Evolutionary conservation across 1,139 yeast species (phyloP).

Genomic region (Chernovozyma sophiae-reginae): DNA sequence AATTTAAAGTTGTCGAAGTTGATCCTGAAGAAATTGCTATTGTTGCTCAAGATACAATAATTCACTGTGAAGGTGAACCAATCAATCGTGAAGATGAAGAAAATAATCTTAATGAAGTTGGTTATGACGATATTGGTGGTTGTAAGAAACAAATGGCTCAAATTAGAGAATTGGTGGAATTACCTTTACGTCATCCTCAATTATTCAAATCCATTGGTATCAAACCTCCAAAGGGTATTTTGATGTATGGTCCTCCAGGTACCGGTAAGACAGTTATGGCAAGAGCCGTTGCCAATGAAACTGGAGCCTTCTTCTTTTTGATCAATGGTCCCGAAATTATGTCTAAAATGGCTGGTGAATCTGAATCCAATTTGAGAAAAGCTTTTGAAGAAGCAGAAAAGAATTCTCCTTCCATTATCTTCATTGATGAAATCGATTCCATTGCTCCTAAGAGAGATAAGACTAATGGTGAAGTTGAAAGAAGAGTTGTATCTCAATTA

Average conservation of each 20-base stretch:
- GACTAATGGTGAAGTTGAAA: conserved; percentile 96
- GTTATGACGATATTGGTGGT: conserved; percentile 98
- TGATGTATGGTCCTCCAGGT: conserved; percentile 99
- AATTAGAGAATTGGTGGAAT: conserved; percentile 93
- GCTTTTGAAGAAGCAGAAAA: conserved; percentile 99
- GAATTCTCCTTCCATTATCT: conserved; percentile 95
- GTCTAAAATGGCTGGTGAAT: conserved; percentile 99
- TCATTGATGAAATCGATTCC: conserved; percentile 97
- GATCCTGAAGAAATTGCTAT: conserved; percentile 98
- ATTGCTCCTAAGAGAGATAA: conserved; percentile 99
- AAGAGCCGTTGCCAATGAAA: conserved; percentile 98
- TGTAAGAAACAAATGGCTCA: conserved; percentile 99
- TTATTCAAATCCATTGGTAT: conserved; percentile 95
- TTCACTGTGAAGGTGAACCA: conserved; percentile 99
- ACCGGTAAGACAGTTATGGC: conserved; percentile 99
- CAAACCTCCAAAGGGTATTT: conserved; percentile 94
- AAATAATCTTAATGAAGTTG: conserved; percentile 91
- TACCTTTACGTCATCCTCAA: conserved; percentile 96
- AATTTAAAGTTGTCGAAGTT: conserved; percentile 95
- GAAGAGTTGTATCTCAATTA: conserved; percentile 97
- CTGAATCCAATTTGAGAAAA: conserved; percentile 93
- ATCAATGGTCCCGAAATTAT: conserved; percentile 99
- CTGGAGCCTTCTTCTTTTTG: conserved; percentile 97
- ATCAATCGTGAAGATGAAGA: conserved; percentile 99
- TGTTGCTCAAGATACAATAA: conserved; percentile 97